Conservation (phyloP, 2,329 filamentous ascomycete species). For the Chaetomium globosum region DNA sequence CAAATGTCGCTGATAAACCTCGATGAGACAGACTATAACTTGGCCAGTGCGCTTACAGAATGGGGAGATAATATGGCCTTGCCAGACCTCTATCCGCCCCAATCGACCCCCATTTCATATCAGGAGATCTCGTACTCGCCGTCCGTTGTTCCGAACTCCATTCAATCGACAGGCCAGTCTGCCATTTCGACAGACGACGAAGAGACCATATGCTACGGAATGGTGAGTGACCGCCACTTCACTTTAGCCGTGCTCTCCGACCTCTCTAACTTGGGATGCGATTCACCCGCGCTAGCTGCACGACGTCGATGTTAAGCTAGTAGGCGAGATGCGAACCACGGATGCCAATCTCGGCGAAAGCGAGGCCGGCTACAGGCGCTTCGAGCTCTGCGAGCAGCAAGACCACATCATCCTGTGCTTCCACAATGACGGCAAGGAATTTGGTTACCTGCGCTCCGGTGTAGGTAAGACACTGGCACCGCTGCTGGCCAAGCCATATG, state of each 20-base stretch:
- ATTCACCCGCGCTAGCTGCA: conserved; percentile 8
- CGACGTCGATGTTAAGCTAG: conserved; percentile 1
- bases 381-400: not conserved
- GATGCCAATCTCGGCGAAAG: conserved; percentile 6
- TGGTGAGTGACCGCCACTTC: not conserved
- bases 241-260: not conserved
- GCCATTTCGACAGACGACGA: not conserved
- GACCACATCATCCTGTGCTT: conserved; percentile 6
- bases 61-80: conserved; percentile 5
- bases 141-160: conserved; percentile 1
- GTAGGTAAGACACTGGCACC: conserved; percentile 6
- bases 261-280: conserved; percentile 3
- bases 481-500: conserved; percentile 4
- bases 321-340: conserved; percentile 2
- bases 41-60: conserved; percentile 3
- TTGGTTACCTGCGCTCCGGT: conserved; percentile 2
- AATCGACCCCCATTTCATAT: conserved; percentile 1
- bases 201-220: conserved; percentile 9
- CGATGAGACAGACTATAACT: conserved; percentile 5
- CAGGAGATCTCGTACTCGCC: conserved; percentile 6
- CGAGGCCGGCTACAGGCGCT: conserved; percentile 6
- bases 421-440: not conserved
- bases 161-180: not conserved
- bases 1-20: conserved; percentile 2
- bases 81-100: not conserved